Base-by-base conservation (phyloP, 345 rosid genomes). In the Brassica rapa region DNA sequence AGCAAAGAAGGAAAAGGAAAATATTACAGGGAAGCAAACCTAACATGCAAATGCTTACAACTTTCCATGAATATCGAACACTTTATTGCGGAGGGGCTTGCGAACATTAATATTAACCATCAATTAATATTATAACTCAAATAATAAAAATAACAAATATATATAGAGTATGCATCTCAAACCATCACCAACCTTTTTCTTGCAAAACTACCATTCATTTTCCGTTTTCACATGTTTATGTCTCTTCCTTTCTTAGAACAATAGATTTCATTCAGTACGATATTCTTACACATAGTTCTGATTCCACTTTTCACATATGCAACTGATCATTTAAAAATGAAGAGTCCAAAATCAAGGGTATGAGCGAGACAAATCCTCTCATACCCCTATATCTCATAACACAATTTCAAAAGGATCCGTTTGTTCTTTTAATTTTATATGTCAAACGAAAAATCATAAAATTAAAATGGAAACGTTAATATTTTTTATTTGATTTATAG, bases 21-120 rank as follows among this genome's bases (percentile, higher is more conserved):
- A 73, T 73, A 73, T 43, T 62, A 62, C 68, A 73, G 15, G 30
- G 69, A 62, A 62, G 73, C 81, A 66, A 78, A 72, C 60, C 63
- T 78, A 78, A 72, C 81, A 59, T 78, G 81, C 68, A 78, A 72
- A 46, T 78, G 73, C 11, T 72, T 66, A 41, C 39, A 72, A 57
- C 61, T 72, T 71, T 78, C 37, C 10, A 10, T 23, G 37, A 78
- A 72, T 23, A 78, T 43, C 68, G 68, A 72, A 66, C 73, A 66
- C 35, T 72, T 16, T 11, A 59, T 57, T 66, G 41, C 68, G 77
- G 66, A 71, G 37, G 15, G 62, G 11, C 24, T 71, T 68, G 71
- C 49, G 66, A 78, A 60, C 68, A 72, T 66, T 24, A 29, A 59
- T 72, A 59, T n/a, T 32, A 78, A 59, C 82, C 68, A 78, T 66